Evolutionary conservation across 306 rosid genomes (phyloP), one percentile per base, ranked within the genome.

Genomic region (Sechiopsis laciniata): DNA sequence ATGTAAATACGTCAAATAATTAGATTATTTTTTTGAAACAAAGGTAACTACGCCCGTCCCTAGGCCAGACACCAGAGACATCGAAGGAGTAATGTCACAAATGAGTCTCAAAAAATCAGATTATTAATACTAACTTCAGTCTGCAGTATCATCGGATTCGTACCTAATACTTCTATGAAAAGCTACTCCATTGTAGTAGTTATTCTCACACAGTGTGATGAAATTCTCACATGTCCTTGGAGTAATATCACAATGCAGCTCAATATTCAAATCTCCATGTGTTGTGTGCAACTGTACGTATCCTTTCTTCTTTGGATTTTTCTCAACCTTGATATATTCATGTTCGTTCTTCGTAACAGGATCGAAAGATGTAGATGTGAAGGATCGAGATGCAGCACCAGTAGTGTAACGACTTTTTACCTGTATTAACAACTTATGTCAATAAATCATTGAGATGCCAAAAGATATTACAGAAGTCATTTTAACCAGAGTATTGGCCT

Each of bases 381-480:
- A 95, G 77, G 99, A 95, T 74, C 96, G 85, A 4, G 97, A 91
- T 77, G 99, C 90, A 81, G 99, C 99, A 29, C 97, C 99, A 51
- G 97, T 91, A 45, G 99, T 95, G 77, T 45, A 95, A 80, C 81
- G 91, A 75, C 97, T 95, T 86, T 89, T 91, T 65, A 91, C 95
- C 99, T 95, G 87, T 60, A 73, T 75, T 74, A 22, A 68, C 68
- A 78, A 74, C 61, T 48, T 8, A 10, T 60, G 71, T 83, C n/a
- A 78, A 78, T 40, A 19, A 7, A 19, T 40, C 52, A 45, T 58
- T 37, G 19, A 19, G 35, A 73, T 55, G 65, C 54, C 37, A 55
- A 73, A 48, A 48, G 13, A 7, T 21, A 68, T 46, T 13, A 20
- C 12, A 66, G 51, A 68, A 45, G 13, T 17, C 12, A 21, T 12